These are phyloP conservation scores for Aurifilum marmelostoma DNA, from an alignment of 2,329 filamentous ascomycete genomes.

Conservation along the genomic window DNA sequence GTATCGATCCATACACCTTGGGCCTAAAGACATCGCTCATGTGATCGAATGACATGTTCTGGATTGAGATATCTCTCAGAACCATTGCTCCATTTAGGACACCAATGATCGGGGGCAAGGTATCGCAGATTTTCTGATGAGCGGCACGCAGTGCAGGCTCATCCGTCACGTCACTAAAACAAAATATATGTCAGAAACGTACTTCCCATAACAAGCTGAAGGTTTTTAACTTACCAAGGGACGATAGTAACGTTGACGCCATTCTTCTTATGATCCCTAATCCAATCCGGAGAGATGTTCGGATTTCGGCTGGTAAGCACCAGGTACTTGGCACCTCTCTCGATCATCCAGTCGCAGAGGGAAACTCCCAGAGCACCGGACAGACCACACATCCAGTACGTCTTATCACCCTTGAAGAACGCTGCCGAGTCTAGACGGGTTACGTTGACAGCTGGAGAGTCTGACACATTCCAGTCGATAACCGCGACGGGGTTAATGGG, in stretches of 20 bases:
- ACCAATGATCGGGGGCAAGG: constrained; percentile 31
- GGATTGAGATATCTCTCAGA: constrained; percentile 31
- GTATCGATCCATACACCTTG: constrained; percentile 33
- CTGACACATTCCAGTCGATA: constrained; percentile 15
- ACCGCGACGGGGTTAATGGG: background rate
- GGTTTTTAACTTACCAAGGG: constrained; percentile 11
- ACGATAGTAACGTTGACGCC: constrained; percentile 8
- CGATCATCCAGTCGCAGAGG: constrained; percentile 18
- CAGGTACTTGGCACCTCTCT: constrained; percentile 37
- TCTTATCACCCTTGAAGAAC: constrained; percentile 10
- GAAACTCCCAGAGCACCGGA: constrained; percentile 22
- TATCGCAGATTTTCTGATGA: constrained; percentile 20
- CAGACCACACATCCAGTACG: constrained; percentile 21
- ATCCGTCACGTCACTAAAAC: constrained; percentile 28
- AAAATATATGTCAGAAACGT: background rate
- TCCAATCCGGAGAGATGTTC: constrained; percentile 36
- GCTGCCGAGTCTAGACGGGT: background rate
- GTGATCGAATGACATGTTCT: constrained; percentile 32
- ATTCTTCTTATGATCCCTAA: constrained; percentile 22
- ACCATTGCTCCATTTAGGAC: constrained; percentile 35
- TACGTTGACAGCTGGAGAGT: constrained; percentile 1
- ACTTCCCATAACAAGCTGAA: no score
- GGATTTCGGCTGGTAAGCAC: constrained; percentile 45
- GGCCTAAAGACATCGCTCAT: constrained; percentile 31
- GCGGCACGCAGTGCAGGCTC: constrained; percentile 18